Evolutionary conservation across 768 basidiomycete species (phyloP).

Genomic region (Boletus insuetus): DNA sequence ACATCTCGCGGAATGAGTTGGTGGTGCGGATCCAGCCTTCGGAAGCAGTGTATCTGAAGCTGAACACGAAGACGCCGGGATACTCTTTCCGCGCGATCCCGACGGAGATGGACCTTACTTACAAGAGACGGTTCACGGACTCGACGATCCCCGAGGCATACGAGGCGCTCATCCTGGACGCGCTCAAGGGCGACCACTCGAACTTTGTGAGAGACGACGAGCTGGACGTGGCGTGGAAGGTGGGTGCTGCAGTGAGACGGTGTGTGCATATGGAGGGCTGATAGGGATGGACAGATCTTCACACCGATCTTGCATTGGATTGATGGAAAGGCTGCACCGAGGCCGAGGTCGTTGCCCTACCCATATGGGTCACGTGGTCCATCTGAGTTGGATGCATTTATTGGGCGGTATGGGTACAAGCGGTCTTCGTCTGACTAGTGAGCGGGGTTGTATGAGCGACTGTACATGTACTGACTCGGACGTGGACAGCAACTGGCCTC

Average conservation of each 20-base stretch:
- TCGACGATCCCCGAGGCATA: conserved; percentile 95
- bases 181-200: conserved; percentile 96
- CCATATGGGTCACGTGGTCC: conserved; percentile 97
- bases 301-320: conserved; percentile 96
- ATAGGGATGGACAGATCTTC: conserved; percentile 65
- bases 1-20: conserved; percentile 94
- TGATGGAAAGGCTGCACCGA: conserved; percentile 75
- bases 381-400: conserved; percentile 74
- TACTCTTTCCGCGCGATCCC: conserved; percentile 87
- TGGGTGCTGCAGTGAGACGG: conserved; percentile 31
- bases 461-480: neutral
- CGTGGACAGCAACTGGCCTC: conserved; percentile 26
- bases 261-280: conserved; percentile 2
- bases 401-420: conserved; percentile 73
- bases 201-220: conserved; percentile 99
- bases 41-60: conserved; percentile 95
- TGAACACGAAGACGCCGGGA: conserved; percentile 94
- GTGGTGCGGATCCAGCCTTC: conserved; percentile 96
- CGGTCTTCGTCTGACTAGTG: conserved; percentile 71
- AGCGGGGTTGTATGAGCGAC: conserved; percentile 31
- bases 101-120: conserved; percentile 97
- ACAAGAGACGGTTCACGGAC: conserved; percentile 92
- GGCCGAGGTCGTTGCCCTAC: conserved; percentile 74
- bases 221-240: conserved; percentile 97
- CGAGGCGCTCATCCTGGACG: conserved; percentile 92